Base-by-base conservation (phyloP, 2,329 filamentous ascomycete species). In the Rachicladosporium sp. region DNA sequence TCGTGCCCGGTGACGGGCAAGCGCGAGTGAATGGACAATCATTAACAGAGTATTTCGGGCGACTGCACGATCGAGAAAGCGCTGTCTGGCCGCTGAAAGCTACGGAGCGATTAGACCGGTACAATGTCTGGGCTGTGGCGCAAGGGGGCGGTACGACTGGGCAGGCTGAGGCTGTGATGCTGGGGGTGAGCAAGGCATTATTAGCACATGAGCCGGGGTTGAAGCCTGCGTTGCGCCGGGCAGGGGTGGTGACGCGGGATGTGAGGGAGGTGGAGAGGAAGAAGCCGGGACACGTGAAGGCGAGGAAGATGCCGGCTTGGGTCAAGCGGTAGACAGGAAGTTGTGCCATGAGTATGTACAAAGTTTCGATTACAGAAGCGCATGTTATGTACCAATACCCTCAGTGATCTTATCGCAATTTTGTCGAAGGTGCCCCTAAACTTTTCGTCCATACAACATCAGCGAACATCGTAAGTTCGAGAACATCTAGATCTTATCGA, bases 241-340 rank as follows among this genome's bases (percentile, higher is more conserved):
- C 89, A 59, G 93, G 93, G 47, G 87, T 82, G 62, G 76, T 98
- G 48, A 93, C 88, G 38, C 82, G 89, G 57, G 89, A 98, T 68
- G 76, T 80, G 42, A 86, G 89, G 67, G 79, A 73, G 57, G 93
- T 98, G 51, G 91, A 98, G 68, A 89, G 91, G 62, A 98, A 98
- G 80, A 96, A 98, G 76, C 77, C 86, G 42, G 93, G 91, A 52
- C 85, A 86, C 57, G 65, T 93, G 67, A 98, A 98, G 74, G 89
- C 91, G 43, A 83, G 91, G 66, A 98, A 98, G 78, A 93, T 82
- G 78, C 89, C 89, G 44, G 76, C 91, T 54, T 98, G 93, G 91
- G 88, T 96, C 73, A 96, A 95, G 78, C 70, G 76, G 61, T 80
- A 52, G 23, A 7, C 23, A 27, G 23, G n/a, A n/a, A n/a, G n/a